Percentiles rank a stretch among this genome's conserved stretches.
Conservation (phyloP, 495 filamentous ascomycete genomes). For the Xylaria telfairii region DNA sequence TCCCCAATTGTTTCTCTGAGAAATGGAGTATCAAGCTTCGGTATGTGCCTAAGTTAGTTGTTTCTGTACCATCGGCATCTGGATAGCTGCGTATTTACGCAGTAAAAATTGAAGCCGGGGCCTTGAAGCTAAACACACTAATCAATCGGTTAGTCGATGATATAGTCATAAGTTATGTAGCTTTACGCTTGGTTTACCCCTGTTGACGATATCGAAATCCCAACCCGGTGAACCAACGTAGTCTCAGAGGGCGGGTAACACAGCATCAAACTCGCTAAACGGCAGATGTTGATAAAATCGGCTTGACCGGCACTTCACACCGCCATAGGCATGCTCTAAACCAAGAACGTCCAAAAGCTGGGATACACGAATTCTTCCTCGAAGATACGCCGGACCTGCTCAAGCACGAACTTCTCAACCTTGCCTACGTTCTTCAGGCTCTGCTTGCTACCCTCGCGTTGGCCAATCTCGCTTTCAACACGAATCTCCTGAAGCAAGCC, state of each 20-base stretch:
- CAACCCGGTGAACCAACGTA: neutral
- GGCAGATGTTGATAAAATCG: neutral
- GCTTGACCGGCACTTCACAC: neutral
- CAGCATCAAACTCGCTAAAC: neutral
- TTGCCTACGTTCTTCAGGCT: slow-evolving; percentile 98
- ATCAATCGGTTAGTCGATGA: neutral
- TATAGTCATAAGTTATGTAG: neutral
- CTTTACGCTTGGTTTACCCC: neutral
- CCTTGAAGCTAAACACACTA: too few species aligned
- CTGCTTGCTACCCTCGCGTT: slow-evolving; percentile 87
- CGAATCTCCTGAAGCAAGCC: slow-evolving; percentile 87
- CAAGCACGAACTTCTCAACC: slow-evolving; percentile 95
- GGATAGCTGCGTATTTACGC: neutral
- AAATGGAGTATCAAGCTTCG: neutral
- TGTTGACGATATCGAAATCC: neutral
- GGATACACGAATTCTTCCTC: slow-evolving; percentile 99
- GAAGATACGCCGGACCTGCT: slow-evolving; percentile 95
- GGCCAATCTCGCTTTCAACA: slow-evolving; percentile 96
- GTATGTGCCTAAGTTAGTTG: neutral
- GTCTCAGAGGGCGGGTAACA: neutral
- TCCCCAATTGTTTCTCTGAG: neutral
- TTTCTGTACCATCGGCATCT: neutral
- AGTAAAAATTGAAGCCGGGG: neutral
- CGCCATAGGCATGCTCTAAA: slow-evolving; percentile 50
- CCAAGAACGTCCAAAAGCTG: slow-evolving; percentile 96